Base-by-base conservation (phyloP, 1,139 yeast genomes). In the Diutina rugosa region DNA sequence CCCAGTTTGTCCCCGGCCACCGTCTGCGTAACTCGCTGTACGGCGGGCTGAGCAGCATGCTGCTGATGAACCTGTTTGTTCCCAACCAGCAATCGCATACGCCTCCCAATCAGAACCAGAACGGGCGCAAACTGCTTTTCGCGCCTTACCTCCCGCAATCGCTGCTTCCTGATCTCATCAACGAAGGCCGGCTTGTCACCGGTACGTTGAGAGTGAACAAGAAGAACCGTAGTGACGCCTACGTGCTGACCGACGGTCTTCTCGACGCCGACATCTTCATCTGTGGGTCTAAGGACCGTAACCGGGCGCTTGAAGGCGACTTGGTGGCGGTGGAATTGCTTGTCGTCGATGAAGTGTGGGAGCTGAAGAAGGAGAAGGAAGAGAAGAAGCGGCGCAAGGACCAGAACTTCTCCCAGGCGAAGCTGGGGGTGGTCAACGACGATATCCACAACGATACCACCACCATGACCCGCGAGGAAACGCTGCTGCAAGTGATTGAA, bases 261-360 rank as follows among this genome's bases (percentile, higher is more conserved):
- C 77, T 93, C 61, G 99, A 93, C 70, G 96, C 98, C 0, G 99
- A 93, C 69, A 90, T 93, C 60, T 93, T 90, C 67, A 93, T 93
- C 62, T 95, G 98, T 74, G 99, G 99, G 12, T 91, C 98, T n/a
- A 93, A 93, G 69, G 99, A 93, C 70, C 88, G 99, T 68, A 93
- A 93, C 70, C 84, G 99, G 67, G 98, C 99, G 10, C 76, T 93
- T 56, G 99, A 93, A 71, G 97, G 98, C 57, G 99, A 93, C 68
- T 74, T 90, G 59, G 99, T 93, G 45, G 99, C 99, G 0, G 90
- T 93, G 28, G 99, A 93, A 69, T 78, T 93, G 60, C 79, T 93
- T 58, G 90, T 89, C 21, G 99, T 93, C 30, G 97, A 93, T 69
- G 99, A 93, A 68, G 99, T 93, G 44, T 93, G 99, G 99, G 91